Evolutionary conservation across 2,329 filamentous ascomycete genomes (phyloP).

Genomic region (Penicillium janthinellum): DNA sequence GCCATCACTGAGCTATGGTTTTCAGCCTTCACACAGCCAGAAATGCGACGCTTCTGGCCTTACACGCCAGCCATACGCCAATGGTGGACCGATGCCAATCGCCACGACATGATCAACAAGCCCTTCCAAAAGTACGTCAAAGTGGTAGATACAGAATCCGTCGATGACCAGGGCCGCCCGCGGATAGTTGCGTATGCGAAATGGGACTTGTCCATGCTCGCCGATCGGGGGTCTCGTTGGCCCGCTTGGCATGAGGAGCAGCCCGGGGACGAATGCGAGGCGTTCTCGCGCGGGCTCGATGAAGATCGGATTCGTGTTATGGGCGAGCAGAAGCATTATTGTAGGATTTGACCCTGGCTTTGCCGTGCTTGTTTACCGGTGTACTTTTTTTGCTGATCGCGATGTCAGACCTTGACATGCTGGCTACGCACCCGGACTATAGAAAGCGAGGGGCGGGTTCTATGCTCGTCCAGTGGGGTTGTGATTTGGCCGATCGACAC

Average conservation of each 20-base stretch:
- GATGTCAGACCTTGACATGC: slow-evolving; percentile 38
- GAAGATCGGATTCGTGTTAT: slow-evolving; percentile 25
- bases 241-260: slow-evolving; percentile 32
- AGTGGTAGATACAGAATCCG: slow-evolving; percentile 23
- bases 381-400: background rate
- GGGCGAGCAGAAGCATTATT: slow-evolving; percentile 30
- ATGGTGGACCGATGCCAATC: slow-evolving; percentile 29
- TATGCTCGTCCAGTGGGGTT: slow-evolving; percentile 43
- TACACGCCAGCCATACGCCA: slow-evolving; percentile 31
- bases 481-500: slow-evolving; percentile 40
- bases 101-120: slow-evolving; percentile 27
- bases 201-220: slow-evolving; percentile 30
- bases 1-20: slow-evolving; percentile 30
- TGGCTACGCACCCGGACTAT: slow-evolving; percentile 48
- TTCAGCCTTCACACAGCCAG: slow-evolving; percentile 26
- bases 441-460: slow-evolving; percentile 45
- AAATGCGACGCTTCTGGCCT: slow-evolving; percentile 26
- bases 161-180: slow-evolving; percentile 10
- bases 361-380: background rate
- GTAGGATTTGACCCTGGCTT: slow-evolving; percentile 14
- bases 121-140: slow-evolving; percentile 32
- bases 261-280: slow-evolving; percentile 18
- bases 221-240: slow-evolving; percentile 31
- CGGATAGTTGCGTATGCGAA: slow-evolving; percentile 33
- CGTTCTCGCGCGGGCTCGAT: slow-evolving; percentile 26